Evolutionary conservation across 2,329 filamentous ascomycete genomes (phyloP).

Genomic region (Gremmenia infestans): DNA sequence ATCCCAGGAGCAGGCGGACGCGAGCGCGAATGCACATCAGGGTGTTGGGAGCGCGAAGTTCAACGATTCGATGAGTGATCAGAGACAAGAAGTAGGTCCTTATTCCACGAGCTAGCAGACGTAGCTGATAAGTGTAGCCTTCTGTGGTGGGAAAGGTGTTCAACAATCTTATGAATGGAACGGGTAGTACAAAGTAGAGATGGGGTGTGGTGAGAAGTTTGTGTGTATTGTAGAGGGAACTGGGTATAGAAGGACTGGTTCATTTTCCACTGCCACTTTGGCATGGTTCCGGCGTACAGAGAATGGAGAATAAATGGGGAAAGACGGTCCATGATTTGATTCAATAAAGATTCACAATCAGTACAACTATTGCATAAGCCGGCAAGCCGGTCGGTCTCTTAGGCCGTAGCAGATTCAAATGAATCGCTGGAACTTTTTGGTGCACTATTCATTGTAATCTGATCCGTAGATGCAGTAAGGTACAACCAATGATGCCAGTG

Average conservation of each 20-base stretch:
- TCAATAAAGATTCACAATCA: background rate
- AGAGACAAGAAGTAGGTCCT: conserved; percentile 17
- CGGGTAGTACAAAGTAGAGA: conserved; percentile 15
- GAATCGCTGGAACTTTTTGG: conserved; percentile 42
- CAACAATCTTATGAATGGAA: conserved; percentile 21
- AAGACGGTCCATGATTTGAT: background rate
- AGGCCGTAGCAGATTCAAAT: conserved; percentile 61
- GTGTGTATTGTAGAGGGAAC: background rate
- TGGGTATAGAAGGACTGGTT: background rate
- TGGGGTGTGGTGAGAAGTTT: background rate
- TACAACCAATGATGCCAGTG: conserved; percentile 26
- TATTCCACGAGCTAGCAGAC: background rate
- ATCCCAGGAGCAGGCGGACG: conserved; percentile 11
- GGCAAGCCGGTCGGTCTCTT: conserved; percentile 71
- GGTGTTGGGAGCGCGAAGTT: conserved; percentile 20
- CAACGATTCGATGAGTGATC: conserved; percentile 9
- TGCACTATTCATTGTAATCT: conserved; percentile 38
- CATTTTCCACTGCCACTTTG: background rate
- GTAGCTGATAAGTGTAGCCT: conserved; percentile 4
- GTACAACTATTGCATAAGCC: conserved; percentile 41
- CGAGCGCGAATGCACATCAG: conserved; percentile 4
- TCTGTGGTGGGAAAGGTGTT: conserved; percentile 18
- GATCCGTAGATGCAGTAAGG: conserved; percentile 30
- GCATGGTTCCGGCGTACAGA: background rate
- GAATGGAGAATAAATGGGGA: background rate